Evolutionary conservation across 164 flowering plant species (phyloP).

Genomic region (Stephania cephalantha): DNA sequence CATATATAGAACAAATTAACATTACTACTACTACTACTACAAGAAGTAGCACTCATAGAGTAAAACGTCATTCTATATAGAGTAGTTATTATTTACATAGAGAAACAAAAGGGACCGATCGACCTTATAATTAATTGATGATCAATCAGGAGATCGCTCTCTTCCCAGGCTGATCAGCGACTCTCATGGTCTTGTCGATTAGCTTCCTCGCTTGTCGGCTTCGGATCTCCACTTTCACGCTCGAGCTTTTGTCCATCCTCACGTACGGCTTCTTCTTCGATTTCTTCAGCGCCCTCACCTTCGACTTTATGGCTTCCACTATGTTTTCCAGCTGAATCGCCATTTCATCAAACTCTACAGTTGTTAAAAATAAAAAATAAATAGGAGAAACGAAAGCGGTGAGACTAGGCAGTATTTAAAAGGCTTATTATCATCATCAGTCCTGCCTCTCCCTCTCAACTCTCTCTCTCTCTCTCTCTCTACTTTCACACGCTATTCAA

Average conservation of each 20-base stretch:
- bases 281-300: conserved; percentile 64
- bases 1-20: too few relatives aligned
- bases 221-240: conserved; percentile 80
- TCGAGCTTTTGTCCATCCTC: conserved; percentile 87
- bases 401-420: not conserved
- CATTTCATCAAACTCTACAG: not conserved
- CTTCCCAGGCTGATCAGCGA: conserved; percentile 70
- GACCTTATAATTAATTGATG: not conserved
- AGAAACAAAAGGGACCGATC: not conserved
- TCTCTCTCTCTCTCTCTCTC: not conserved
- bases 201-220: conserved; percentile 65
- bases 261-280: conserved; percentile 69
- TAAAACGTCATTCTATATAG: too few relatives aligned
- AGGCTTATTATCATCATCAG: too few relatives aligned
- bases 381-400: not conserved
- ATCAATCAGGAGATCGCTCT: conserved; percentile 22
- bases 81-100: too few relatives aligned
- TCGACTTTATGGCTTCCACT: conserved; percentile 73
- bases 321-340: conserved; percentile 51
- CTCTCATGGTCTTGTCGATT: conserved; percentile 67
- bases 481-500: not conserved
- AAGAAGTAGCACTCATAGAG: too few relatives aligned
- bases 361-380: not conserved
- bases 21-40: too few relatives aligned
- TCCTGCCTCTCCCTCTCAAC: too few relatives aligned